These are phyloP conservation scores for Picea sitchensis DNA, from an alignment of 75 land plant species.

Conservation along the genomic window DNA sequence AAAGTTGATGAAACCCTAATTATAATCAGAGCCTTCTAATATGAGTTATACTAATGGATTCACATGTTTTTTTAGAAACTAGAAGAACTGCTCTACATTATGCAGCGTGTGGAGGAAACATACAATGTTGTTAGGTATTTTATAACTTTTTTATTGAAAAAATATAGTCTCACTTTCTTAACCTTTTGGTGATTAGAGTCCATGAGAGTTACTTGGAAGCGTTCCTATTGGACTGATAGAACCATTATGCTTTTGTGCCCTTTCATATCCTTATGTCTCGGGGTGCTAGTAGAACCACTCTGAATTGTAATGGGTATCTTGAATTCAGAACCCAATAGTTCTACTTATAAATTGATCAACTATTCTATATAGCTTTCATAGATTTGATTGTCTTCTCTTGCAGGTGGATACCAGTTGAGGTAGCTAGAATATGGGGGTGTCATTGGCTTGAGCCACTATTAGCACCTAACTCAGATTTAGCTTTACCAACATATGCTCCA, in stretches of 20 bases:
- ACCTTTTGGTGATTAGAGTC: neutral
- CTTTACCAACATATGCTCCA: conserved; percentile 45
- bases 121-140: no score
- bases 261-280: conserved; percentile 61
- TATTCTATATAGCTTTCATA: neutral
- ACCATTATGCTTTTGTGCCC: neutral
- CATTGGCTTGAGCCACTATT: conserved; percentile 71
- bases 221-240: neutral
- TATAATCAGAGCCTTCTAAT: no score
- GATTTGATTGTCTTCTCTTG: conserved; percentile 7
- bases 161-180: conserved; percentile 3
- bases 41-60: no score
- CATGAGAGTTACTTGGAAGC: neutral
- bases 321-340: neutral
- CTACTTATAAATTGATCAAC: neutral
- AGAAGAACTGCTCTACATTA: no score
- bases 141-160: no score
- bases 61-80: no score
- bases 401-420: conserved; percentile 82
- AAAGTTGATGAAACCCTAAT: no score
- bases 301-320: conserved; percentile 81
- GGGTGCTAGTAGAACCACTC: conserved; percentile 54
- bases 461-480: conserved; percentile 50
- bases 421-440: conserved; percentile 84
- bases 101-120: no score